Conservation (phyloP, 108 stramenopile species). For the Nitzschia sp. region DNA sequence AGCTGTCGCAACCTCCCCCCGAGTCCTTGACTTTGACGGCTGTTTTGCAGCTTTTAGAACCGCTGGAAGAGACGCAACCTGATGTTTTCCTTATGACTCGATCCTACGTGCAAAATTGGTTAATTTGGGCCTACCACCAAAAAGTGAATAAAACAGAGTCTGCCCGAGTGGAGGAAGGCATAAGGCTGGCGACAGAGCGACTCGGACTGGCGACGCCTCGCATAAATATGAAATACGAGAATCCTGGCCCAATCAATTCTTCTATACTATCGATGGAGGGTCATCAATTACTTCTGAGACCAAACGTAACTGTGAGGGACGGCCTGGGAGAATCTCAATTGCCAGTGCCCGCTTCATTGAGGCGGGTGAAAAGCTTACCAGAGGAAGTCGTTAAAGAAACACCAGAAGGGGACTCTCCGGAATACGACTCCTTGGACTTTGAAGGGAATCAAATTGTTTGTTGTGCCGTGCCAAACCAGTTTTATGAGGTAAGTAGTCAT, state of each 20-base stretch:
- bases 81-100: slow-evolving; percentile 56
- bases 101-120: slow-evolving; percentile 68
- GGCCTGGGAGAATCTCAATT: background rate
- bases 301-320: slow-evolving; percentile 52
- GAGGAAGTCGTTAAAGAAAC: slow-evolving; percentile 5
- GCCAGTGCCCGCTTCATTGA: slow-evolving; percentile 4
- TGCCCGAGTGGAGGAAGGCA: slow-evolving; percentile 34
- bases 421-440: slow-evolving; percentile 10
- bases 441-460: slow-evolving; percentile 35
- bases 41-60: slow-evolving; percentile 44
- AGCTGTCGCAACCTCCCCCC: slow-evolving; percentile 40
- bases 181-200: slow-evolving; percentile 37
- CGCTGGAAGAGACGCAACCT: slow-evolving; percentile 28
- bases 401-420: slow-evolving; percentile 10
- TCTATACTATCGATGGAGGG: slow-evolving; percentile 45
- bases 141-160: slow-evolving; percentile 31
- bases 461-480: slow-evolving; percentile 54
- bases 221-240: slow-evolving; percentile 25
- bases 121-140: slow-evolving; percentile 67
- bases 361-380: slow-evolving; percentile 19
- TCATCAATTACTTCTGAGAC: slow-evolving; percentile 51
- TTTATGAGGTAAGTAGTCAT: slow-evolving; percentile 48
- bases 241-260: slow-evolving; percentile 76
- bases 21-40: slow-evolving; percentile 42
- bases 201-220: slow-evolving; percentile 33